Conservation (phyloP, 441 rosid species). For the Gossypium gossypioides region DNA sequence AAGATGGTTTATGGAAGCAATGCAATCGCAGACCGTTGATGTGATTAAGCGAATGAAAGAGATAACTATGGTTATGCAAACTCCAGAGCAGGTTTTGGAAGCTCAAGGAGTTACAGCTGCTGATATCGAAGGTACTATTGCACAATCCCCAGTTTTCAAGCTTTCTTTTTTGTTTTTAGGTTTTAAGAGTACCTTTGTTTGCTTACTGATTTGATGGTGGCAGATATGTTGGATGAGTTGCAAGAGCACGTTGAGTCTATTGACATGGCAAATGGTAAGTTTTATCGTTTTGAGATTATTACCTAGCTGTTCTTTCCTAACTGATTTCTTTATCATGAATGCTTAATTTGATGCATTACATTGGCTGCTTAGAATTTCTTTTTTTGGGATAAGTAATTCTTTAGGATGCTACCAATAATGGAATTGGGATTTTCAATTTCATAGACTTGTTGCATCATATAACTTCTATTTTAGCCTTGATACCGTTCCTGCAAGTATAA, state of each 20-base stretch:
- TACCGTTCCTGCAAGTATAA: neutral
- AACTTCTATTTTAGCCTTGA: neutral
- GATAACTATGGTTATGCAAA: slow-evolving; percentile 73
- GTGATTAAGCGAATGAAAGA: slow-evolving; percentile 79
- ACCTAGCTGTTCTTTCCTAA: neutral
- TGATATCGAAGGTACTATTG: slow-evolving; percentile 63
- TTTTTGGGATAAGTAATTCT: neutral
- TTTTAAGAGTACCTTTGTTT: neutral
- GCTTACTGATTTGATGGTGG: slow-evolving; percentile 4
- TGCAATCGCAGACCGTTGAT: slow-evolving; percentile 68
- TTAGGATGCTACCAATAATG: neutral
- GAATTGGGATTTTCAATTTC: neutral
- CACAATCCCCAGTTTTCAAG: neutral
- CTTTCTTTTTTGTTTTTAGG: neutral
- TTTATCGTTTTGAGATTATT: neutral
- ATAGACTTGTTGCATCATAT: neutral
- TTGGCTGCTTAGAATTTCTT: neutral
- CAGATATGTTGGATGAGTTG: slow-evolving; percentile 86
- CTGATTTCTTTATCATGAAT: neutral
- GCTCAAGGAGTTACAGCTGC: slow-evolving; percentile 70
- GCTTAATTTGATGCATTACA: neutral
- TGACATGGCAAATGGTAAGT: slow-evolving; percentile 78
- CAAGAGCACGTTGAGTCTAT: slow-evolving; percentile 92
- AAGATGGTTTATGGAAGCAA: slow-evolving; percentile 89
- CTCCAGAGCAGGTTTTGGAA: slow-evolving; percentile 61